Conservation (phyloP, 495 filamentous ascomycete species). For the Pseudoneurospora amorphoporcata region DNA sequence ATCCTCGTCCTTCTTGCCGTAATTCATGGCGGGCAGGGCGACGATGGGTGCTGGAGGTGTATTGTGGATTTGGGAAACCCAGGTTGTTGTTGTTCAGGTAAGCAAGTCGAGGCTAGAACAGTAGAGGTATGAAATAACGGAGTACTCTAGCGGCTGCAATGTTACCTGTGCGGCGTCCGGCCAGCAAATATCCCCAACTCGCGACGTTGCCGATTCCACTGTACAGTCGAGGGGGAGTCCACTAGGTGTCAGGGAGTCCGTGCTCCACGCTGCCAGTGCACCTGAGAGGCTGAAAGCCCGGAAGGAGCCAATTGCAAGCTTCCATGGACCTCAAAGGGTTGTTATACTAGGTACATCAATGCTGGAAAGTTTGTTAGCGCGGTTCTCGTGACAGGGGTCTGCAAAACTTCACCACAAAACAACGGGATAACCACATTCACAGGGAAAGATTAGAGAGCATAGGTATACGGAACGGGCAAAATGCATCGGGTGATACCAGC, state of each 20-base stretch:
- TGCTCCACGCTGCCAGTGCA: background rate
- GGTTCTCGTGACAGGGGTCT: too few species aligned
- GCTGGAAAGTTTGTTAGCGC: too few species aligned
- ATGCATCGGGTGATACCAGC: too few species aligned
- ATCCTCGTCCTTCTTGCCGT: constrained; percentile 98
- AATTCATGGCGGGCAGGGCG: constrained; percentile 60
- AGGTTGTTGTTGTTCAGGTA: background rate
- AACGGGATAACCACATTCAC: too few species aligned
- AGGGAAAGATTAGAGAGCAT: too few species aligned
- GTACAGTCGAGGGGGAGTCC: constrained; percentile 3
- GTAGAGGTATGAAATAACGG: background rate
- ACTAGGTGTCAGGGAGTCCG: background rate
- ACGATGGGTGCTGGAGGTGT: constrained; percentile 6
- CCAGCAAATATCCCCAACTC: constrained; percentile 15
- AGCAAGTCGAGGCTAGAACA: background rate
- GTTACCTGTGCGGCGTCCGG: background rate
- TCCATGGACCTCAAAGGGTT: background rate
- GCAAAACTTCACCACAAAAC: too few species aligned
- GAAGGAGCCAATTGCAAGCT: background rate
- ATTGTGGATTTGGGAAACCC: constrained; percentile 9
- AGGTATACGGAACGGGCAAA: too few species aligned
- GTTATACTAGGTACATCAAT: background rate
- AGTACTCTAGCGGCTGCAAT: background rate
- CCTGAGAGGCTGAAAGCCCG: background rate
- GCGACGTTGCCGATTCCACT: constrained; percentile 28